Percentiles rank a stretch among this genome's conserved stretches.
phyloP scores from a whole-genome alignment of 2,329 filamentous ascomycete genomes.

The Chaetomium globosum region DNA sequence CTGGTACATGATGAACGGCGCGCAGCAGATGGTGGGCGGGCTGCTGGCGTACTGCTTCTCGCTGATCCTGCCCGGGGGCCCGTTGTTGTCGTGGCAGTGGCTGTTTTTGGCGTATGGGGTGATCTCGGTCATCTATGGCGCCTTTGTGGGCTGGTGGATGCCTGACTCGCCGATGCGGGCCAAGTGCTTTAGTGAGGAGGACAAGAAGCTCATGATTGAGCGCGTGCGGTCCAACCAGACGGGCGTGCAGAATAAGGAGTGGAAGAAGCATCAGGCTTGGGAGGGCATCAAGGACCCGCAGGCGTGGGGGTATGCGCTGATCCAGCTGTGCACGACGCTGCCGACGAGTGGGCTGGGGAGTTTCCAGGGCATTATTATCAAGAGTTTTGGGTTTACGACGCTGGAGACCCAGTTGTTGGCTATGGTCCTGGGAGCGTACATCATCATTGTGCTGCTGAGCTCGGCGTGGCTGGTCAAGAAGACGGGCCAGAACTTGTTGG shows the following conservation, averaged over 20 bases:
- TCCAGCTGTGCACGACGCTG: conserved; percentile 71
- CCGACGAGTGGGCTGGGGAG: conserved; percentile 73
- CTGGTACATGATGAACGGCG: conserved; percentile 76
- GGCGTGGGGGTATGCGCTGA: conserved; percentile 64
- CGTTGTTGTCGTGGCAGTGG: conserved; percentile 67
- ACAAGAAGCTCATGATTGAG: conserved; percentile 66
- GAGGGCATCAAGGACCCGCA: conserved; percentile 66
- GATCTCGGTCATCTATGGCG: conserved; percentile 64
- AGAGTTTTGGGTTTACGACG: conserved; percentile 64
- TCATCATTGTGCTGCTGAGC: conserved; percentile 68
- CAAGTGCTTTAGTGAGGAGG: conserved; percentile 67
- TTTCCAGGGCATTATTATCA: conserved; percentile 75
- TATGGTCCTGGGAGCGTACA: conserved; percentile 75
- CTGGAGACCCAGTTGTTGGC: conserved; percentile 72
- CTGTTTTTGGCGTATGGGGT: conserved; percentile 69
- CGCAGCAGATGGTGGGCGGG: conserved; percentile 72
- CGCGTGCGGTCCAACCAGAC: conserved; percentile 64
- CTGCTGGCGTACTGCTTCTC: conserved; percentile 67
- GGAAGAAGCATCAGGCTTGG: conserved; percentile 51
- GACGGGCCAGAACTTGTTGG: conserved; percentile 67
- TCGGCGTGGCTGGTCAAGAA: conserved; percentile 70
- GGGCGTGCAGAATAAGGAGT: conserved; percentile 59
- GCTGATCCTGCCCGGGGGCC: conserved; percentile 52
- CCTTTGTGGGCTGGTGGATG: conserved; percentile 65
- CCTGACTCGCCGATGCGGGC: conserved; percentile 72